A percentile compares a stretch with the other conserved stretches of the same genome.
phyloP scores from a whole-genome alignment of 2,329 filamentous ascomycete species.

The Pseudogymnoascus destructans region DNA sequence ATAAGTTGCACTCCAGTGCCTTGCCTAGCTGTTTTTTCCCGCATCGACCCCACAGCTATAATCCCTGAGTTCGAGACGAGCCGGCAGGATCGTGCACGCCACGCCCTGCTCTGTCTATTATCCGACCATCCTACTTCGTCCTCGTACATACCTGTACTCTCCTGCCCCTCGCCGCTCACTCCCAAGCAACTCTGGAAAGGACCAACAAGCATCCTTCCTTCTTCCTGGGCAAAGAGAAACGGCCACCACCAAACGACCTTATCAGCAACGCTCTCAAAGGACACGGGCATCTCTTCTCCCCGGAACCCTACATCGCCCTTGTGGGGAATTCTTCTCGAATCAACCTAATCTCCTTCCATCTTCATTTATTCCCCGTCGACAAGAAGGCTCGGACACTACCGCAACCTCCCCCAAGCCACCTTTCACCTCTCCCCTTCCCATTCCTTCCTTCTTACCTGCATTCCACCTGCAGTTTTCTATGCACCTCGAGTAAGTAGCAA shows the following conservation, averaged over 20 bases:
- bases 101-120: neutral
- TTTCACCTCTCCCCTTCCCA: neutral
- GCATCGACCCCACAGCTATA: neutral
- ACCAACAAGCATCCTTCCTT: neutral
- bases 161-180: neutral
- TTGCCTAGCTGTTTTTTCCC: slow-evolving; percentile 1
- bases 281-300: neutral
- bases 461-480: neutral
- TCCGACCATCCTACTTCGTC: neutral
- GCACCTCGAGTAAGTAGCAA: neutral
- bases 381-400: neutral
- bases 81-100: neutral
- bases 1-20: neutral
- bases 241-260: neutral
- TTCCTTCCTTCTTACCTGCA: neutral
- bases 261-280: neutral
- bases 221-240: neutral
- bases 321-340: neutral
- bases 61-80: neutral
- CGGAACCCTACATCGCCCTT: neutral
- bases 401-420: neutral
- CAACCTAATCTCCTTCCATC: neutral
- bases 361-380: neutral
- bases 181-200: neutral
- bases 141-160: slow-evolving; percentile 2